Evolutionary conservation across 345 rosid species (phyloP), one percentile per base, ranked within the genome.

Genomic region (Diplotaxis tenuifolia): DNA sequence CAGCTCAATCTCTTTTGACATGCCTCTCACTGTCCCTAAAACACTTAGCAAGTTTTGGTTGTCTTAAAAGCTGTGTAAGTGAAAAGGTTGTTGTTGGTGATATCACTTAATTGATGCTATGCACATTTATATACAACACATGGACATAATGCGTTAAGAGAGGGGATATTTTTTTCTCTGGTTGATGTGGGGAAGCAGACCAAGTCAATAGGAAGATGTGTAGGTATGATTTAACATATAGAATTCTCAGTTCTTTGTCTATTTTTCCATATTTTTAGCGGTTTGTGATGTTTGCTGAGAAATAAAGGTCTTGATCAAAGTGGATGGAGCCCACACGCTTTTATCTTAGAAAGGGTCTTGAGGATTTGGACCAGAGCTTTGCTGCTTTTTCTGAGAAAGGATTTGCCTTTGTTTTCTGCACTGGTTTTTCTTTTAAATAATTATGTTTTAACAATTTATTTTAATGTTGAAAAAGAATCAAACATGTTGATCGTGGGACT

Each of bases 1-100:
- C 57, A 95, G 93, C 14, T 80, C 85, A 36, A 84, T 73, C 42
- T 84, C 82, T 15, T 78, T 23, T 4, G 77, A 53, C 81, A 78
- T 74, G 3, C 69, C 83, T 32, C 74, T 70, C 75, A 65, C 71
- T 64, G 10, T 52, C 67, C 10, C 9, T 16, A 27, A 29, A 20
- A 34, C 42, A 73, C 53, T 42, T 56, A 31, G 7, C 68, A 81
- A 76, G 78, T 66, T 45, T 67, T 57, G 45, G 19, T 61, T 67
- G 16, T 15, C 22, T 50, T 76, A 11, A 7, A 53, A 18, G 25
- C 9, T 57, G 58, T 63, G 75, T 7, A 74, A 62, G 76, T 70
- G 71, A 22, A 67, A 56, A 67, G 34, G 62, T 72, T 72, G 62
- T 72, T 77, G 78, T 21, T 67, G 70, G 65, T 68, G 70, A 22